Evolutionary conservation across 148 eudicot species (phyloP), one percentile per base, ranked within the genome.

Genomic region (Vaccinium macrocarpon): DNA sequence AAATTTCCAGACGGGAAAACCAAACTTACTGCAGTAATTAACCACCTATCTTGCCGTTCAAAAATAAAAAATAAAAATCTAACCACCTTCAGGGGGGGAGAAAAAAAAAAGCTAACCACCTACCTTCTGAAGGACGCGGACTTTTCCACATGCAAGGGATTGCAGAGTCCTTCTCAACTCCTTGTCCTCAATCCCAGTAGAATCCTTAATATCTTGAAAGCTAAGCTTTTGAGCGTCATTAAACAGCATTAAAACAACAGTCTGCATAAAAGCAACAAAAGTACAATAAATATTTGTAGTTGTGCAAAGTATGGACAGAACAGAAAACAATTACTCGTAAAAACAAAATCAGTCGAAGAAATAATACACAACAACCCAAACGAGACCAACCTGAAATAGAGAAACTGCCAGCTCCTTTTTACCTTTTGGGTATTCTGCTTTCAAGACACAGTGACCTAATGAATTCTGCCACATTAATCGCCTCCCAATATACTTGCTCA

Each of bases 381-480:
- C 50, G 75, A 76, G 61, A 86, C 95, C 79, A 88, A 96, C 99
- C 99, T 96, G 99, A 90, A 96, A 96, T 56, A 96, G 91, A 81
- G 99, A 96, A 86, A 96, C 97, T 79, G 99, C 93, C 73, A 96
- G 94, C 92, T 96, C 99, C 90, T 95, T 96, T 92, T 87, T 96
- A 87, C 97, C 98, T 83, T 92, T 96, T 0, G 92, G 91, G 86
- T 93, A 96, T 61, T 94, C 97, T 73, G 96, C 97, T 88, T 96
- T 96, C 61, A 96, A 85, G 50, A 96, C 98, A 88, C 98, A 96
- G 82, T 95, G 99, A 62, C 99, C 98, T 66, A 96, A 91, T 81
- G 99, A 94, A 84, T 94, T 96, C 87, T 96, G 98, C 98, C 99
- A 95, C 98, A 96, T 96, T 89, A 96, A 91, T 82, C 99, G 91